Conservation (phyloP, 495 filamentous ascomycete species). For the Daldinia loculata region DNA sequence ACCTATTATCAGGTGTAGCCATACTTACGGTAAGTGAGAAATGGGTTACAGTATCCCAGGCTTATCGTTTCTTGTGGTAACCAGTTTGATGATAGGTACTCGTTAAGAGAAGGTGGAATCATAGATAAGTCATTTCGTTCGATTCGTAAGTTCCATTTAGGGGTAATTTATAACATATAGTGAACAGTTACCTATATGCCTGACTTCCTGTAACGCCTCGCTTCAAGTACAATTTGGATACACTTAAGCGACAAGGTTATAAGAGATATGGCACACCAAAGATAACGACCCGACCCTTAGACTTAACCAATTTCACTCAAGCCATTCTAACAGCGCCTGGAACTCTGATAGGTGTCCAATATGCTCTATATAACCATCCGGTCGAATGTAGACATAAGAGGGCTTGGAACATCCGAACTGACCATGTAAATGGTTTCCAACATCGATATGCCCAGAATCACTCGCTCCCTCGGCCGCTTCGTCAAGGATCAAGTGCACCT, state of each 20-base stretch:
- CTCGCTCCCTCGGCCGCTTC: not conserved
- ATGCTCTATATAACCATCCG: slow-evolving; percentile 53
- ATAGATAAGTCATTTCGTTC: no score
- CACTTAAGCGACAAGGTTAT: not conserved
- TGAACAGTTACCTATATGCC: no score
- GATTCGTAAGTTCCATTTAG: no score
- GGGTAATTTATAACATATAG: no score
- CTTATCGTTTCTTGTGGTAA: no score
- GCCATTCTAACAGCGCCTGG: slow-evolving; percentile 42
- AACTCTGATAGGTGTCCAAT: slow-evolving; percentile 47
- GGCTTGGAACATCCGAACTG: slow-evolving; percentile 49
- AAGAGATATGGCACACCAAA: not conserved
- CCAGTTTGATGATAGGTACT: no score
- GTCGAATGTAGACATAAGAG: slow-evolving; percentile 52
- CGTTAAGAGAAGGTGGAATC: no score
- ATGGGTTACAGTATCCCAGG: no score
- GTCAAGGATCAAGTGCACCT: slow-evolving; percentile 23
- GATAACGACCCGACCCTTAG: not conserved
- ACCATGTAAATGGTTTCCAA: slow-evolving; percentile 43
- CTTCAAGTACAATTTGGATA: not conserved
- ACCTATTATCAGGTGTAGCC: no score
- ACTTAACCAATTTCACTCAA: not conserved
- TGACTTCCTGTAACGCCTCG: not conserved
- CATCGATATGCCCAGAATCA: slow-evolving; percentile 39
- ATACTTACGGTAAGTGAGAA: no score